Percentiles rank a stretch among this genome's conserved stretches.
Conservation (phyloP, 2,329 filamentous ascomycete species). For the Sporothrix dimorphospora region DNA sequence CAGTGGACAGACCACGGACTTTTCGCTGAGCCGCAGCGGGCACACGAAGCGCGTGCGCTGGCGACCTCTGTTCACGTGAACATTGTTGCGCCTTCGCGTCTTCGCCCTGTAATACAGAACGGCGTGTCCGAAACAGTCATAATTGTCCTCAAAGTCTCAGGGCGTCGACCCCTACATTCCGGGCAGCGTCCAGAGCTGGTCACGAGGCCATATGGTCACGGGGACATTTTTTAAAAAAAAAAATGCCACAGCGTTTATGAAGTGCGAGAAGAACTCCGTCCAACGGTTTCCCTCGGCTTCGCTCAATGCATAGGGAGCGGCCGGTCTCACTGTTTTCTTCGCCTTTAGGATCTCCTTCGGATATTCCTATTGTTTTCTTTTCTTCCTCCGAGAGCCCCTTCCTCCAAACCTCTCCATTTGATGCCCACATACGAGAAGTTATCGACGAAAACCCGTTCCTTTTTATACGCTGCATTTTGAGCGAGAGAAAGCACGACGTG, state of each 20-base stretch:
- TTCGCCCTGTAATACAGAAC: slow-evolving; percentile 10
- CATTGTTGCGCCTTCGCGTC: background rate
- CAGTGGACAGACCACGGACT: background rate
- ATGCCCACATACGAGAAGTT: background rate
- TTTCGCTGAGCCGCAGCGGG: background rate
- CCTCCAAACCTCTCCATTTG: background rate
- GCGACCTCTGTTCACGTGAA: background rate
- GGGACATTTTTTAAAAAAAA: background rate
- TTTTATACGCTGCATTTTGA: slow-evolving; percentile 8
- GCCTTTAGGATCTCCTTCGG: too few relatives aligned
- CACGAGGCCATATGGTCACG: slow-evolving; percentile 20
- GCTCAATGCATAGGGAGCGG: background rate
- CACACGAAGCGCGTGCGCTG: background rate
- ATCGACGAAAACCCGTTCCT: background rate
- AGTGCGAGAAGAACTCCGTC: background rate
- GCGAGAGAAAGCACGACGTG: slow-evolving; percentile 18
- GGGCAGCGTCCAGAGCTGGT: background rate
- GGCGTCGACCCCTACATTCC: background rate
- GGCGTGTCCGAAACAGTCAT: background rate
- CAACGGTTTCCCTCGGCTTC: slow-evolving; percentile 24
- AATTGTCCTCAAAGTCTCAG: background rate
- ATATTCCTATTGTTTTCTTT: too few relatives aligned
- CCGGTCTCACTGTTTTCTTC: background rate
- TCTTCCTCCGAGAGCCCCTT: background rate
- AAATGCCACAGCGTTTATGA: too few relatives aligned